These are phyloP conservation scores for Taiozyma sp. DNA, from an alignment of 1,139 yeast genomes.

Conservation along the genomic window DNA sequence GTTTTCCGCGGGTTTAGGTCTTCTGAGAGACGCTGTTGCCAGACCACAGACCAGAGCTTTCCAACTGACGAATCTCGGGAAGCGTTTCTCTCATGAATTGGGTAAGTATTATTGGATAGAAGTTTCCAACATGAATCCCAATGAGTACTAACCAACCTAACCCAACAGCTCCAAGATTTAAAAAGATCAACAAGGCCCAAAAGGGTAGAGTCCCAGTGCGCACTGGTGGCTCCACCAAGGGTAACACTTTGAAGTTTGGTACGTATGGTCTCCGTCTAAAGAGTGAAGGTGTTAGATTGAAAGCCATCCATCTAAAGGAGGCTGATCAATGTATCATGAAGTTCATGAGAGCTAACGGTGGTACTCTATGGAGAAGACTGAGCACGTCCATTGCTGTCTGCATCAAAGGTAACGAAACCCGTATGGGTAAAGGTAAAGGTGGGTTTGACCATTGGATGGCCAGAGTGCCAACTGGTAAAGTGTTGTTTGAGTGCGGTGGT, in stretches of 20 bases:
- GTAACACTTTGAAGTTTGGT: constrained; percentile 79
- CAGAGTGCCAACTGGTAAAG: constrained; percentile 93
- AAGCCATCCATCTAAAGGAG: constrained; percentile 88
- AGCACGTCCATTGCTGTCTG: constrained; percentile 88
- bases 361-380: constrained; percentile 72
- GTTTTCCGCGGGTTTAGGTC: constrained; percentile 10
- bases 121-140: background rate
- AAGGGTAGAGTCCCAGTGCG: constrained; percentile 95
- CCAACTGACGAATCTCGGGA: constrained; percentile 12
- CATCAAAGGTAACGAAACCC: constrained; percentile 95
- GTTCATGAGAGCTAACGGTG: constrained; percentile 70
- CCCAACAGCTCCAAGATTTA: constrained; percentile 67
- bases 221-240: constrained; percentile 91
- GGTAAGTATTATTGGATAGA: constrained; percentile 3
- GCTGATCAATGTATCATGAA: constrained; percentile 86
- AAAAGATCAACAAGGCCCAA: constrained; percentile 71
- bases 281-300: constrained; percentile 78
- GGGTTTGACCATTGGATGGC: constrained; percentile 97
- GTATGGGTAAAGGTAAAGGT: constrained; percentile 99
- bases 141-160: background rate
- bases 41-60: constrained; percentile 8
- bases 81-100: constrained; percentile 75
- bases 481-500: constrained; percentile 77
- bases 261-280: constrained; percentile 82
- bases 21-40: background rate